Conservation (phyloP, 2,329 filamentous ascomycete species). For the Scytalidium lignicola region DNA sequence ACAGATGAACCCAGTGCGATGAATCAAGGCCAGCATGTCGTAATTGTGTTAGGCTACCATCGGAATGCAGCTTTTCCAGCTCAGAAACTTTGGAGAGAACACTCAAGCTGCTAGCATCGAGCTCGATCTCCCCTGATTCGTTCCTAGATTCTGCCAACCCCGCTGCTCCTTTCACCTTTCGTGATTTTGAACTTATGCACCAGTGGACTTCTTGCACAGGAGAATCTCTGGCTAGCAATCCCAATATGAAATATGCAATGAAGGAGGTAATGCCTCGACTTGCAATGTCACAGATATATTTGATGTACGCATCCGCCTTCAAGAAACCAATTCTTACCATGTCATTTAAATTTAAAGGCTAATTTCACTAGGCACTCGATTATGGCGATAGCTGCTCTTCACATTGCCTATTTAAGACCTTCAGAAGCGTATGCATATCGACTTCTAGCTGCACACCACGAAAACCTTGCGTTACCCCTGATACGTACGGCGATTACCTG, state of each 20-base stretch:
- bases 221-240: neutral
- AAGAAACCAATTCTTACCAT: neutral
- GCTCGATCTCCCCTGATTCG: neutral
- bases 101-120: neutral
- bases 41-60: neutral
- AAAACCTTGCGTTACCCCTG: neutral
- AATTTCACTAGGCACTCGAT: neutral
- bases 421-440: neutral
- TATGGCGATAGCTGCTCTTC: neutral
- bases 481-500: neutral
- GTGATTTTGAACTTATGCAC: neutral
- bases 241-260: conserved; percentile 22
- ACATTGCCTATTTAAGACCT: neutral
- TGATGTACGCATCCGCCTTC: conserved; percentile 19
- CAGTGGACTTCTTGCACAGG: neutral
- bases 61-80: neutral
- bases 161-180: neutral
- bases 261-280: conserved; percentile 45
- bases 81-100: neutral
- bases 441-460: neutral
- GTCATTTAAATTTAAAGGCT: neutral
- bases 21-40: neutral
- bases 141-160: neutral
- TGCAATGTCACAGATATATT: conserved; percentile 53
- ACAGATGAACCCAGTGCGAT: neutral